These are phyloP conservation scores for Myxozyma neglecta DNA, from an alignment of 805 yeast genomes.

Conservation along the genomic window DNA sequence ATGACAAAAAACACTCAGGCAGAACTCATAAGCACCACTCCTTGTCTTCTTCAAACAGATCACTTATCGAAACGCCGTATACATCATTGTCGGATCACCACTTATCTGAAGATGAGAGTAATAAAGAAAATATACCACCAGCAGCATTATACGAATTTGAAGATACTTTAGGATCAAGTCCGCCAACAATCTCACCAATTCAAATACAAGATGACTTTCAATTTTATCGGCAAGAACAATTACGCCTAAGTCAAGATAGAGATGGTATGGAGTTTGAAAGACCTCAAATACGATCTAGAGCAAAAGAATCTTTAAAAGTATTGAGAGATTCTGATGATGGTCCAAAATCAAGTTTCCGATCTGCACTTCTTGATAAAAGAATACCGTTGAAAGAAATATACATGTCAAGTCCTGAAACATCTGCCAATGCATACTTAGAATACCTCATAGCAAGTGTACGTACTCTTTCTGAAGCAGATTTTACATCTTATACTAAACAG, in stretches of 20 bases:
- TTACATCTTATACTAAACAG: background rate
- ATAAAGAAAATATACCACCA: constrained; percentile 24
- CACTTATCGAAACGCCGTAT: background rate
- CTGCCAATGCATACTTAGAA: constrained; percentile 24
- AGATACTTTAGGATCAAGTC: background rate
- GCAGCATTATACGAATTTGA: background rate
- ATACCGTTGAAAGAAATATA: constrained; percentile 21
- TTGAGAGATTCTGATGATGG: background rate
- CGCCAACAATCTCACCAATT: background rate
- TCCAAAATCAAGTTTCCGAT: background rate
- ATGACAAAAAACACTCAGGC: too few relatives aligned
- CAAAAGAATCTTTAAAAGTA: background rate
- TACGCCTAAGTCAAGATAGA: too few relatives aligned
- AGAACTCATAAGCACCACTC: background rate
- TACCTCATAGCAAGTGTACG: constrained; percentile 15
- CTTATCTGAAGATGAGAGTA: constrained; percentile 5
- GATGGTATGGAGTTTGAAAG: too few relatives aligned
- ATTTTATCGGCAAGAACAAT: too few relatives aligned
- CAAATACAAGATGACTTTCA: too few relatives aligned
- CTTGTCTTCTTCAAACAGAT: background rate
- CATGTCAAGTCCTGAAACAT: constrained; percentile 26
- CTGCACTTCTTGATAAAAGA: constrained; percentile 4
- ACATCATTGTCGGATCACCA: background rate
- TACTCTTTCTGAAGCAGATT: background rate
- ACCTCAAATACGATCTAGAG: background rate